These are phyloP conservation scores for Colletotrichum euphorbiae DNA, from an alignment of 2,329 filamentous ascomycete genomes.

Conservation along the genomic window DNA sequence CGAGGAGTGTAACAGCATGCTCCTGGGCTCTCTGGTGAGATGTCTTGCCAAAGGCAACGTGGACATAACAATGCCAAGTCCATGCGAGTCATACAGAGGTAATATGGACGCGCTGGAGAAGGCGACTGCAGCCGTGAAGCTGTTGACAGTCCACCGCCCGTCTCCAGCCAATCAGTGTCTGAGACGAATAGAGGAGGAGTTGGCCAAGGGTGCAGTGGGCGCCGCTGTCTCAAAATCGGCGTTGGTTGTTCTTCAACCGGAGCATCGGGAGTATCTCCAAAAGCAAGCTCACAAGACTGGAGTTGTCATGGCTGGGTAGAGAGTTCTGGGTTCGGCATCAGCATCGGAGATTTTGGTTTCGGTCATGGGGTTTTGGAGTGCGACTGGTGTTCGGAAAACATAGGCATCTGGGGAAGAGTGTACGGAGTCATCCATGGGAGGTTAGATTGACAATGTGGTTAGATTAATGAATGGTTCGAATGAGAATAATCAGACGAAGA, in stretches of 20 bases:
- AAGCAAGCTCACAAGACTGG: constrained; percentile 29
- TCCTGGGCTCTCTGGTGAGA: constrained; percentile 29
- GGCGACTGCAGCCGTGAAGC: constrained; percentile 30
- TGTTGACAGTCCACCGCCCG: constrained; percentile 31
- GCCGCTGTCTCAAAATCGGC: constrained; percentile 11
- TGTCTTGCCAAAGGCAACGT: constrained; percentile 32
- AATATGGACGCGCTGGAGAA: constrained; percentile 24
- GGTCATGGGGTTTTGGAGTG: not conserved
- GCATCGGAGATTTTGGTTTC: not conserved
- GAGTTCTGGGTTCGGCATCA: not conserved
- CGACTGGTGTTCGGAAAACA: constrained; percentile 26
- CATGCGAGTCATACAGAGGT: constrained; percentile 30
- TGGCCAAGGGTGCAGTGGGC: constrained; percentile 16
- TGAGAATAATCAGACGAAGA: constrained; percentile 17
- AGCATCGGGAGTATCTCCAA: constrained; percentile 24
- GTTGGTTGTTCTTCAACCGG: constrained; percentile 24
- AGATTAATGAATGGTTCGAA: constrained; percentile 26
- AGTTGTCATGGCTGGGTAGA: constrained; percentile 27
- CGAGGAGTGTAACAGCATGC: constrained; percentile 39
- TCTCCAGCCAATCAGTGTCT: constrained; percentile 32
- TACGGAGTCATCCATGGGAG: constrained; percentile 3
- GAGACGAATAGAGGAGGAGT: constrained; percentile 36
- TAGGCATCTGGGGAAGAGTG: constrained; percentile 11
- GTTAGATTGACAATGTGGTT: constrained; percentile 14
- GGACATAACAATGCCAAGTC: constrained; percentile 27